A percentile compares a stretch with the other conserved stretches of the same genome.
These are phyloP conservation scores for Taphrina wiesneri DNA, from an alignment of 1,139 yeast species.

Conservation along the genomic window DNA sequence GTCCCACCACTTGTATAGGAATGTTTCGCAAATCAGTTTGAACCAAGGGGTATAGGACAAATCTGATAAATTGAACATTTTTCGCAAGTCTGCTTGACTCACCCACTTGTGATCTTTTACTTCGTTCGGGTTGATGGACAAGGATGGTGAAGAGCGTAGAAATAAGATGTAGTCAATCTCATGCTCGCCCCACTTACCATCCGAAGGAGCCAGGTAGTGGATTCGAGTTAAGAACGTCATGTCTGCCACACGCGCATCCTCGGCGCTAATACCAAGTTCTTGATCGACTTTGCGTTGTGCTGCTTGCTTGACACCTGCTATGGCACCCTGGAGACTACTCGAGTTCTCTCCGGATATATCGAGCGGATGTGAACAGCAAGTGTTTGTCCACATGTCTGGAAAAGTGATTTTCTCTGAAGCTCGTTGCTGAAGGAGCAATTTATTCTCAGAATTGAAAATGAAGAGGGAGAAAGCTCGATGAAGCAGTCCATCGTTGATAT, in stretches of 20 bases:
- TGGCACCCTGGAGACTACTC: slow-evolving; percentile 56
- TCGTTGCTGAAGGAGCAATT: slow-evolving; percentile 84
- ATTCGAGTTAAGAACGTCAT: slow-evolving; percentile 88
- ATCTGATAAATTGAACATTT: slow-evolving; percentile 66
- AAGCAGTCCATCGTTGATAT: slow-evolving; percentile 77
- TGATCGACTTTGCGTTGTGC: slow-evolving; percentile 90
- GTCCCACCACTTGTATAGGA: slow-evolving; percentile 93
- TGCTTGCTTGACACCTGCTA: slow-evolving; percentile 79
- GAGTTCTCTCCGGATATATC: slow-evolving; percentile 67
- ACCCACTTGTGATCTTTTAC: slow-evolving; percentile 82
- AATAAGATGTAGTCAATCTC: slow-evolving; percentile 93
- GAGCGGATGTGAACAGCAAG: slow-evolving; percentile 97
- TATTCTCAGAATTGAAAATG: slow-evolving; percentile 72
- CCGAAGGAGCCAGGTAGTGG: slow-evolving; percentile 86
- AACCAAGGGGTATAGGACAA: slow-evolving; percentile 96
- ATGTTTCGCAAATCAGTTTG: slow-evolving; percentile 87
- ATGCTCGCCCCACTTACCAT: slow-evolving; percentile 94
- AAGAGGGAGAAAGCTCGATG: slow-evolving; percentile 97
- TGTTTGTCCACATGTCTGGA: slow-evolving; percentile 90
- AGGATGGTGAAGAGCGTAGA: slow-evolving; percentile 57
- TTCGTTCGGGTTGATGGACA: slow-evolving; percentile 58
- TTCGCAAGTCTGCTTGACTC: slow-evolving; percentile 61
- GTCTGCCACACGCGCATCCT: slow-evolving; percentile 59
- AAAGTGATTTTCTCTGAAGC: slow-evolving; percentile 96
- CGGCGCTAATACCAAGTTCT: slow-evolving; percentile 78